Evolutionary conservation across 2,329 filamentous ascomycete species (phyloP), one percentile per base, ranked within the genome.

Genomic region (Diaporthe aspalathi): DNA sequence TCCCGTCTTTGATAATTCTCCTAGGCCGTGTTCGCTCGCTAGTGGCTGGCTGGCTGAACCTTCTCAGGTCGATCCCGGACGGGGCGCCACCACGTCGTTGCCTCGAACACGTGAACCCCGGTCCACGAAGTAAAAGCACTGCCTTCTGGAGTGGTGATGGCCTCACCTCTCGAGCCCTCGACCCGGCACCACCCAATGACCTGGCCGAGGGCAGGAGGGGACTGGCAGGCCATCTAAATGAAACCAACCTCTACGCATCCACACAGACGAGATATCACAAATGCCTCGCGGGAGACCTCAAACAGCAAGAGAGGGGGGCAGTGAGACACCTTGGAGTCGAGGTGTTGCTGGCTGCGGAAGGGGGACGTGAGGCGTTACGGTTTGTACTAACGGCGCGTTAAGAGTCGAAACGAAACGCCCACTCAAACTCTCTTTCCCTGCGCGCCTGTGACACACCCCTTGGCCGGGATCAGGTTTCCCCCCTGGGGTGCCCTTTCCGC

Each of bases 401-500:
- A 50, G 60, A 65, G 60, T 65, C 60, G 60, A 65, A 65, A 65
- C 60, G 60, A 65, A 65, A 65, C 60, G 45, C 60, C n/a, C 60
- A 24, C 45, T 65, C 60, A 65, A 50, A 65, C 60, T 65, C 60
- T 50, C 45, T 38, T 65, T 65, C 45, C 45, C 45, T 27, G 8
- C 45, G 60, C n/a, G 29, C 29, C 29, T 50, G 60, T n/a, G n/a
- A n/a, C n/a, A 50, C 60, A 38, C 60, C 60, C 60, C 60, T 50
- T 65, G n/a, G 60, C 45, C 14, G 32, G 60, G 60, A 38, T 50
- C 60, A 65, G 60, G 60, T 65, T 29, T 65, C 60, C n/a, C n/a
- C n/a, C n/a, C n/a, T n/a, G n/a, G 20, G 38, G 20, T 14, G 52
- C 9, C 29, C 17, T 32, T 49, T 5, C 1, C 35, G 35, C 35